Conservation (phyloP, 176 grass and related monocot species). For the Elymus sibiricus region DNA sequence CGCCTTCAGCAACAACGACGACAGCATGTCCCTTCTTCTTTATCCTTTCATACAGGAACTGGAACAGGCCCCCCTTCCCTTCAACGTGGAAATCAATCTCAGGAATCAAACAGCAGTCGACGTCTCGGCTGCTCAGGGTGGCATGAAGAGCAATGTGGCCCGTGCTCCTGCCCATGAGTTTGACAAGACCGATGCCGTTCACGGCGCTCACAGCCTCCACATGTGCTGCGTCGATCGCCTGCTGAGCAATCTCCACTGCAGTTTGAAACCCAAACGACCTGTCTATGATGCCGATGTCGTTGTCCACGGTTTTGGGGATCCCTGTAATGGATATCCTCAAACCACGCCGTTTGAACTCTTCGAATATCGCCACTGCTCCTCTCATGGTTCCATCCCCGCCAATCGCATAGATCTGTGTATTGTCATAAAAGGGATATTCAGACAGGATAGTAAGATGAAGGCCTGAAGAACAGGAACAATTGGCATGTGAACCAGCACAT, state of each 20-base stretch:
- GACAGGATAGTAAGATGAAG: background rate
- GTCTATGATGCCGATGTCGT: constrained; percentile 99
- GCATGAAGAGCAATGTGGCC: constrained; percentile 80
- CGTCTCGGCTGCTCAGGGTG: constrained; percentile 85
- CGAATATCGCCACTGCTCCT: constrained; percentile 63
- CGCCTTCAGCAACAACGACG: constrained; percentile 81
- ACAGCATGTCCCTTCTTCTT: constrained; percentile 73
- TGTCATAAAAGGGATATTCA: background rate
- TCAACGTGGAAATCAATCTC: constrained; percentile 80
- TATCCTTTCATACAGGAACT: constrained; percentile 65
- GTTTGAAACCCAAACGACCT: constrained; percentile 92
- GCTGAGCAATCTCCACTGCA: constrained; percentile 77
- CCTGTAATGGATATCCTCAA: constrained; percentile 73
- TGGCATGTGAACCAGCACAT: background rate
- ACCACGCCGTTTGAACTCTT: constrained; percentile 62
- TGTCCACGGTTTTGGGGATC: constrained; percentile 86
- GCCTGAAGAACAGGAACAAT: background rate
- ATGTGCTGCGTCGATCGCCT: constrained; percentile 75
- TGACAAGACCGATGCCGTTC: constrained; percentile 85
- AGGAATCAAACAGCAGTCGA: constrained; percentile 90
- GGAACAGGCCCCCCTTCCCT: constrained; percentile 71
- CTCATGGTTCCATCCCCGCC: constrained; percentile 92
- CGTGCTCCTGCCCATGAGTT: constrained; percentile 96
- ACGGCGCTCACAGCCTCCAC: constrained; percentile 85
- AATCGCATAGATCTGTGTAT: constrained; percentile 64